These are phyloP conservation scores for Waltiozyma sp. DNA, from an alignment of 1,139 yeast genomes.

Conservation along the genomic window DNA sequence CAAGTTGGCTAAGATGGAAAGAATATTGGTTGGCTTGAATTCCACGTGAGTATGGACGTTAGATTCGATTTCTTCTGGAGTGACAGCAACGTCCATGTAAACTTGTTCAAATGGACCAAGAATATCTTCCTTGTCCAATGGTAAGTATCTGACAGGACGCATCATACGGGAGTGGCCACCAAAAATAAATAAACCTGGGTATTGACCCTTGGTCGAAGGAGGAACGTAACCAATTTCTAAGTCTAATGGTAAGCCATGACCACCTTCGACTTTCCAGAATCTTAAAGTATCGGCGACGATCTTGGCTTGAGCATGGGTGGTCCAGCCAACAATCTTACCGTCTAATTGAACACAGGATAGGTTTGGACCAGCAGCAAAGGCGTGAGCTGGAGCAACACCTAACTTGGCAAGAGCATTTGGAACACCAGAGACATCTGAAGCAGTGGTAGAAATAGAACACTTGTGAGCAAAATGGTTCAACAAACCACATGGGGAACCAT, in stretches of 20 bases:
- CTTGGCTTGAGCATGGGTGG: slow-evolving; percentile 79
- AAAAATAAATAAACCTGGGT: slow-evolving; percentile 87
- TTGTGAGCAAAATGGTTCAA: slow-evolving; percentile 93
- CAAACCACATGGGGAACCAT: slow-evolving; percentile 99
- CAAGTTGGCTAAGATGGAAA: slow-evolving; percentile 88
- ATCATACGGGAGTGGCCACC: slow-evolving; percentile 93
- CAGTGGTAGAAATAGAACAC: slow-evolving; percentile 75
- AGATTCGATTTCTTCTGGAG: slow-evolving; percentile 80
- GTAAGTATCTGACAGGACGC: slow-evolving; percentile 89
- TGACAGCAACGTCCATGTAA: slow-evolving; percentile 90
- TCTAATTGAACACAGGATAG: slow-evolving; percentile 86
- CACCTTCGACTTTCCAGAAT: slow-evolving; percentile 84
- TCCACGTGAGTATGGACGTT: slow-evolving; percentile 88
- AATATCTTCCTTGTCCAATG: slow-evolving; percentile 70
- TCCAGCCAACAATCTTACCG: slow-evolving; percentile 91
- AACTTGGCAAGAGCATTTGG: slow-evolving; percentile 57
- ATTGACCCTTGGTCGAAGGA: slow-evolving; percentile 89
- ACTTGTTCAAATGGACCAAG: slow-evolving; percentile 98
- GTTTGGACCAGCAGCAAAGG: slow-evolving; percentile 80
- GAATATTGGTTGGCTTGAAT: slow-evolving; percentile 85
- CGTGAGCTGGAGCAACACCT: slow-evolving; percentile 74
- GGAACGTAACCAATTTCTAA: slow-evolving; percentile 95
- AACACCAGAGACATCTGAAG: slow-evolving; percentile 62
- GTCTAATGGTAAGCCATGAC: slow-evolving; percentile 66
- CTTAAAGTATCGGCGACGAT: slow-evolving; percentile 84